Evolutionary conservation across 2,329 filamentous ascomycete species (phyloP).

Genomic region (Ophiostoma triangulosporum): DNA sequence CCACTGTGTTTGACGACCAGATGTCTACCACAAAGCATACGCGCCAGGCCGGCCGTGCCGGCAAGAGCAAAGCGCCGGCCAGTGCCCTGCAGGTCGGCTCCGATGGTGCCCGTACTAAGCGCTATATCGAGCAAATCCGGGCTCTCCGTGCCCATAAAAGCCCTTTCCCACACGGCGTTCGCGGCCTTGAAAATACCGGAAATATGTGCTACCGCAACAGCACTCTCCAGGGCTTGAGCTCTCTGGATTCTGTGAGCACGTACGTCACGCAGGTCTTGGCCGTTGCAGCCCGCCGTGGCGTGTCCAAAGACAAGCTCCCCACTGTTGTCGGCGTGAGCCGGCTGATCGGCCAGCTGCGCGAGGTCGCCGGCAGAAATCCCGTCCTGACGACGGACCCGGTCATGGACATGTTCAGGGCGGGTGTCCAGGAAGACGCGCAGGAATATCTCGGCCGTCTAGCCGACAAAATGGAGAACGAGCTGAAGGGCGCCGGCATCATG

Average conservation of each 20-base stretch:
- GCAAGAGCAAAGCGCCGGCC: not conserved
- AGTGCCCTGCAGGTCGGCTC: constrained; percentile 9
- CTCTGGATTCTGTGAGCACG: constrained; percentile 53
- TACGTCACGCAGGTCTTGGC: constrained; percentile 39
- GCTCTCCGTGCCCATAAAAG: too few species aligned
- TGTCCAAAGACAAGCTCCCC: constrained; percentile 22
- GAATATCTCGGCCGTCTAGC: constrained; percentile 90
- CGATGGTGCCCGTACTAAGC: constrained; percentile 21
- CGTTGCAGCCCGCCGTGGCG: constrained; percentile 22
- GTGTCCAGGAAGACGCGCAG: constrained; percentile 93
- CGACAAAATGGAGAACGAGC: constrained; percentile 71
- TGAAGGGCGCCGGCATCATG: constrained; percentile 34
- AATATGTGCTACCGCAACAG: constrained; percentile 98
- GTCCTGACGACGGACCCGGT: constrained; percentile 70
- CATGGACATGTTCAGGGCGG: constrained; percentile 86
- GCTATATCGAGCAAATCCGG: too few species aligned
- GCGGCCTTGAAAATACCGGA: constrained; percentile 77
- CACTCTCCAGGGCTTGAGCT: constrained; percentile 72
- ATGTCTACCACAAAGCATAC: constrained; percentile 23
- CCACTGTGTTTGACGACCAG: constrained; percentile 9
- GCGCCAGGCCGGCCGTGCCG: too few species aligned
- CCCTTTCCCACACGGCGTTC: constrained; percentile 30
- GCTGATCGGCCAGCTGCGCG: constrained; percentile 57
- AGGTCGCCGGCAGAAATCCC: constrained; percentile 55
- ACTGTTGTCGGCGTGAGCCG: constrained; percentile 41